phyloP scores from a whole-genome alignment of 2,329 filamentous ascomycete genomes.

The Byssothecium circinans region DNA sequence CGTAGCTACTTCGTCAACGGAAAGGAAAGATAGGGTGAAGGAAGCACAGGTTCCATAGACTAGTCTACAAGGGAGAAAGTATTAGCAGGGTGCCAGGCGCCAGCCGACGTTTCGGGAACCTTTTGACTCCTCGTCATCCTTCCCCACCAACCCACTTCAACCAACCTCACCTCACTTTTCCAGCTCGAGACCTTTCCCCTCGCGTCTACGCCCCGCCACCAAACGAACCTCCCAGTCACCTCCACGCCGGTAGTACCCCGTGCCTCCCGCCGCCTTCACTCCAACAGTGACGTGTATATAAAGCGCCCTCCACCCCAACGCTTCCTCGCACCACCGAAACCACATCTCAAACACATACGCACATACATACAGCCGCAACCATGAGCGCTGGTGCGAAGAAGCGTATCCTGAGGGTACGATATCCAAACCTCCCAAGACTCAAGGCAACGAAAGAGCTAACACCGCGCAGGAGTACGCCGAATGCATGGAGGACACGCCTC shows the following conservation, averaged over 20 bases:
- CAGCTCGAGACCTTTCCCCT: conserved; percentile 1
- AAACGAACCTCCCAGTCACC: no score
- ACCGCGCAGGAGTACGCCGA: conserved; percentile 38
- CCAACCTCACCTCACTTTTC: not conserved
- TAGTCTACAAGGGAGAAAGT: not conserved
- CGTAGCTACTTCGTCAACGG: no score
- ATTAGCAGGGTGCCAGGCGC: conserved; percentile 7
- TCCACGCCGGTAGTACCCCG: no score
- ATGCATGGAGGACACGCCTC: conserved; percentile 39
- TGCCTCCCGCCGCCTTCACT: not conserved
- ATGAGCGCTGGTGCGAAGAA: conserved; percentile 47
- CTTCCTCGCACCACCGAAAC: no score
- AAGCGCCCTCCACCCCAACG: no score
- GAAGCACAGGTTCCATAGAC: not conserved
- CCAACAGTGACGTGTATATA: conserved; percentile 2
- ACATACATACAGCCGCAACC: conserved; percentile 18
- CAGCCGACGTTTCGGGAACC: conserved; percentile 4
- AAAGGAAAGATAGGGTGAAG: not conserved
- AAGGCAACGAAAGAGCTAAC: conserved; percentile 13
- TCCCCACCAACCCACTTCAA: not conserved
- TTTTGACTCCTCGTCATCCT: conserved; percentile 17
- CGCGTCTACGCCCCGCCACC: no score
- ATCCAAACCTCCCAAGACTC: not conserved
- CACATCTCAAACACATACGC: conserved; percentile 2
- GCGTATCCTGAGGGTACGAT: conserved; percentile 49